Percentiles rank a stretch among this genome's conserved stretches.
Conservation (phyloP, 208 protist species). For the Acanthamoeba royreba region DNA sequence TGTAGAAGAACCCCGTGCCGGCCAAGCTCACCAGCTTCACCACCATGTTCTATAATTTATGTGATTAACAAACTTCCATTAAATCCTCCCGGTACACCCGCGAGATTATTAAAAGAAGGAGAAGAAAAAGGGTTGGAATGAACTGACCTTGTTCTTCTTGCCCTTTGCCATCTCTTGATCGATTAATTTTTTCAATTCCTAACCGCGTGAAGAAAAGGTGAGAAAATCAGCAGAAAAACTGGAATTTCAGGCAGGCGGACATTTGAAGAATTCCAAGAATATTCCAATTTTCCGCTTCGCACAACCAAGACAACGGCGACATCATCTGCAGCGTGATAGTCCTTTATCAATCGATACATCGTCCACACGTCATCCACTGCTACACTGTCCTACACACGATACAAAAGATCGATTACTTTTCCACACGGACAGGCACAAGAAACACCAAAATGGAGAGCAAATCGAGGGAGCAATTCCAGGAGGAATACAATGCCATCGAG, state of each 20-base stretch:
- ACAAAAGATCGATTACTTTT: neutral
- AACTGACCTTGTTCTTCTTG: neutral
- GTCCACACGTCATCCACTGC: neutral
- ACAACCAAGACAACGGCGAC: neutral
- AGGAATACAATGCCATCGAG: neutral
- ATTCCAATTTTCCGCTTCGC: neutral
- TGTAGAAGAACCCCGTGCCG: slow-evolving; percentile 75
- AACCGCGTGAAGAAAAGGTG: neutral
- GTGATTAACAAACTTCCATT: slow-evolving; percentile 43
- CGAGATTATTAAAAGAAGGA: neutral
- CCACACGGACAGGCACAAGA: neutral
- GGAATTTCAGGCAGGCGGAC: neutral
- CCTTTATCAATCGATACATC: neutral
- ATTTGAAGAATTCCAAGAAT: slow-evolving; percentile 7
- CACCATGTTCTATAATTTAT: slow-evolving; percentile 49
- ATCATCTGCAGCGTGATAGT: too few relatives aligned
- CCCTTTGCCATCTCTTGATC: neutral
- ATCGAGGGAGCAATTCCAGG: neutral
- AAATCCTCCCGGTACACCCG: neutral
- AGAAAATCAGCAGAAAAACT: neutral
- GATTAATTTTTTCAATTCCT: neutral
- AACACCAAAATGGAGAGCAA: neutral
- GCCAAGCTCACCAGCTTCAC: slow-evolving; percentile 71
- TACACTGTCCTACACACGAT: too few relatives aligned
- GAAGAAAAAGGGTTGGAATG: too few relatives aligned